These are phyloP conservation scores for Claviceps citrina DNA, from an alignment of 2,329 filamentous ascomycete species.

Conservation along the genomic window DNA sequence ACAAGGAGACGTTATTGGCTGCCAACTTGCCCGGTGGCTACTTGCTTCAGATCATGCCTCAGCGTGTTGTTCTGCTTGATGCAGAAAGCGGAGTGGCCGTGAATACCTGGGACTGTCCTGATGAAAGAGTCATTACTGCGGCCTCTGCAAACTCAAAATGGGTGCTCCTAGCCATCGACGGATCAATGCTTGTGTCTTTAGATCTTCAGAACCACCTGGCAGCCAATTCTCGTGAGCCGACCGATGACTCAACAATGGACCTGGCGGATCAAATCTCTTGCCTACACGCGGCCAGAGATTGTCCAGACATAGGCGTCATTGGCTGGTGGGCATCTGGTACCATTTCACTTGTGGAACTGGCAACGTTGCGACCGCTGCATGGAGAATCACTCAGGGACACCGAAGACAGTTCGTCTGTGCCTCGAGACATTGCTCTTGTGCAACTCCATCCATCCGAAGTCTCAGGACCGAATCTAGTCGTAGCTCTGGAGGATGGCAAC, in stretches of 20 bases:
- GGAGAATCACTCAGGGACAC: constrained; percentile 45
- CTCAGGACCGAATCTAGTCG: constrained; percentile 58
- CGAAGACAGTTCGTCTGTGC: constrained; percentile 59
- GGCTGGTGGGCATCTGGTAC: constrained; percentile 79
- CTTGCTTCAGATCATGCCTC: constrained; percentile 63
- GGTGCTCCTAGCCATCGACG: constrained; percentile 61
- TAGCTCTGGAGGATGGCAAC: constrained; percentile 84
- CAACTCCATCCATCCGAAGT: constrained; percentile 51
- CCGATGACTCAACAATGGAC: constrained; percentile 25
- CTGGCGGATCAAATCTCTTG: constrained; percentile 63
- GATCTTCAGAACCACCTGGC: constrained; percentile 43
- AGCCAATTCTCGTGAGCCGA: constrained; percentile 44
- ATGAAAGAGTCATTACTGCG: constrained; percentile 50
- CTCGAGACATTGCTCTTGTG: constrained; percentile 65
- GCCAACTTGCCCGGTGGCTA: constrained; percentile 47
- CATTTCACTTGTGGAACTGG: constrained; percentile 57
- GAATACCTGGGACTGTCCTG: constrained; percentile 41
- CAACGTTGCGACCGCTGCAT: constrained; percentile 48
- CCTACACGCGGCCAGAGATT: constrained; percentile 53
- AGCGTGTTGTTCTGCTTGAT: constrained; percentile 46
- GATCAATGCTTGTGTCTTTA: constrained; percentile 56
- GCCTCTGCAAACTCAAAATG: constrained; percentile 58
- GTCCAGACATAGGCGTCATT: constrained; percentile 55
- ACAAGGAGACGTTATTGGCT: constrained; percentile 56
- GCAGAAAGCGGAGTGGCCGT: constrained; percentile 37